These are phyloP conservation scores for Samsoniella hepiali DNA, from an alignment of 2,329 filamentous ascomycete species.

Conservation along the genomic window DNA sequence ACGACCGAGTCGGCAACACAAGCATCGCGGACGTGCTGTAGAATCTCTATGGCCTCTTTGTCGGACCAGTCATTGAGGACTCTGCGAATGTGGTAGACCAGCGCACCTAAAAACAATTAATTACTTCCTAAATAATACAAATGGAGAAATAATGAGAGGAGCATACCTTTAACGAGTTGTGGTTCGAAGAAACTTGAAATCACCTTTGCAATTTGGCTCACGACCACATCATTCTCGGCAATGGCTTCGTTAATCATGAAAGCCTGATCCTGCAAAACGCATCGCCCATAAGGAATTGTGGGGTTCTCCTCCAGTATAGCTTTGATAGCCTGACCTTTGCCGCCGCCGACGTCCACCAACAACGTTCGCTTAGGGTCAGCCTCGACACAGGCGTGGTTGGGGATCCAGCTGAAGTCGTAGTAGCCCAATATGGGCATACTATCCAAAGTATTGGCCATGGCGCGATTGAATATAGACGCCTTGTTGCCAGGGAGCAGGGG, in stretches of 20 bases:
- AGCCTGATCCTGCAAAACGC: conserved; percentile 32
- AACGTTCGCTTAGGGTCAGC: conserved; percentile 21
- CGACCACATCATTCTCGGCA: conserved; percentile 4
- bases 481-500: conserved; percentile 24
- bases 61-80: conserved; percentile 39
- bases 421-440: conserved; percentile 26
- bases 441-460: conserved; percentile 28
- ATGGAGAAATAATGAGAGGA: too few relatives aligned
- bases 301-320: conserved; percentile 27
- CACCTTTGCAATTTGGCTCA: conserved; percentile 25
- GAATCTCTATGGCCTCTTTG: conserved; percentile 22
- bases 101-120: conserved; percentile 28
- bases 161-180: conserved; percentile 22
- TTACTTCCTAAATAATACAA: too few relatives aligned
- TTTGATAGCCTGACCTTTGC: conserved; percentile 30
- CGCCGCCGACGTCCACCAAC: conserved; percentile 35
- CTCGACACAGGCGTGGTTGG: not conserved
- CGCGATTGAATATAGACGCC: conserved; percentile 28
- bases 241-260: conserved; percentile 30
- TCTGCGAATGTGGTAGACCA: conserved; percentile 35
- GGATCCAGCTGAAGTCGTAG: conserved; percentile 34
- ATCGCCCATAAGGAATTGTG: conserved; percentile 27
- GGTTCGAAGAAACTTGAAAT: conserved; percentile 23
- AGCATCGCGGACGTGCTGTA: not conserved
- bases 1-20: not conserved